These are phyloP conservation scores for Persicaria tinctoria DNA, from an alignment of 148 eudicot genomes.

Conservation along the genomic window DNA sequence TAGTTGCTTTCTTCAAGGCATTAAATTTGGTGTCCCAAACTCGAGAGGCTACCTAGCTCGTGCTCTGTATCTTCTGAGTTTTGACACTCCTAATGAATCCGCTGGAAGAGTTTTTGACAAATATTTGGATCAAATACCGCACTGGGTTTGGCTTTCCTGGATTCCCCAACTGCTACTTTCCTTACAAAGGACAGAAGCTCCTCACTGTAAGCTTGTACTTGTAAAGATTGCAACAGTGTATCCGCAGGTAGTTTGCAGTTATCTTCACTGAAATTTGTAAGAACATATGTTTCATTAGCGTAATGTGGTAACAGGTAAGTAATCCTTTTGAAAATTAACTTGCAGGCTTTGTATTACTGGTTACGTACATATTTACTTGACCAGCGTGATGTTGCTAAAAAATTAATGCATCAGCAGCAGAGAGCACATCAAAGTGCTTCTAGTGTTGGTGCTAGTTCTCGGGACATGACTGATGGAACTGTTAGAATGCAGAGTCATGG, in stretches of 20 bases:
- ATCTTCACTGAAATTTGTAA: neutral
- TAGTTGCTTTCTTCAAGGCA: constrained; percentile 96
- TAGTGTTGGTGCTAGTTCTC: constrained; percentile 38
- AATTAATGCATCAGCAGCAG: constrained; percentile 83
- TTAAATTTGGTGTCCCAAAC: constrained; percentile 86
- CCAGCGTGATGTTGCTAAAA: constrained; percentile 95
- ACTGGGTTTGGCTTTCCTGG: constrained; percentile 99
- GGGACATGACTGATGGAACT: constrained; percentile 46
- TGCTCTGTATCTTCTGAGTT: constrained; percentile 91
- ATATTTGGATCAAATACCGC: constrained; percentile 85
- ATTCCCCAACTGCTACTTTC: constrained; percentile 94
- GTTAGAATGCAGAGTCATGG: constrained; percentile 46
- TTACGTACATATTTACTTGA: constrained; percentile 94
- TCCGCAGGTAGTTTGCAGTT: constrained; percentile 64
- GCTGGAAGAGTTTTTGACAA: constrained; percentile 94
- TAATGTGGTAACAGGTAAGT: neutral
- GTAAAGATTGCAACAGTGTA: constrained; percentile 76
- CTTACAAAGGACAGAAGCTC: constrained; percentile 88
- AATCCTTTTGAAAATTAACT: neutral
- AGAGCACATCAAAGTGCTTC: constrained; percentile 81
- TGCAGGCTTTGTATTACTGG: constrained; percentile 96
- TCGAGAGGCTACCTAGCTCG: constrained; percentile 96
- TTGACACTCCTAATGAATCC: constrained; percentile 82
- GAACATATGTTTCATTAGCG: neutral
- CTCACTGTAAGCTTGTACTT: constrained; percentile 87